phyloP scores from a whole-genome alignment of 2,329 filamentous ascomycete genomes.

The Beauveria medogensis region DNA sequence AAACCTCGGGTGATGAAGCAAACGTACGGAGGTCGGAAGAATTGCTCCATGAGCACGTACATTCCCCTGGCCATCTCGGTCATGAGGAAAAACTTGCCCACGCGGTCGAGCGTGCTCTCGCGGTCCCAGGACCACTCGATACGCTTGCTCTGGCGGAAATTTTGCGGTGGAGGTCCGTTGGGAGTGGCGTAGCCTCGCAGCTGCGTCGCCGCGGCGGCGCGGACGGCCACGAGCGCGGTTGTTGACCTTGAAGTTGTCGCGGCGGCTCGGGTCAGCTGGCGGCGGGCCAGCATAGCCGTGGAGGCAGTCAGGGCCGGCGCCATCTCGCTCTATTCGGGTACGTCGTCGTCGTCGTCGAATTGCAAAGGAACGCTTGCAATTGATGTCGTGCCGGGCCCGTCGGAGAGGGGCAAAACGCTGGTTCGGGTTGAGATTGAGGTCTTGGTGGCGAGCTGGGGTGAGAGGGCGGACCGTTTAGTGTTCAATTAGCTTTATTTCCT shows the following conservation, averaged over 20 bases:
- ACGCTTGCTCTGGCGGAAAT: slow-evolving; percentile 69
- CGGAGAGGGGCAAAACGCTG: neutral
- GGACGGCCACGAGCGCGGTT: slow-evolving; percentile 16
- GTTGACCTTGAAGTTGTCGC: slow-evolving; percentile 9
- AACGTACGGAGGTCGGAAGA: slow-evolving; percentile 93
- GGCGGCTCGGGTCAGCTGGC: slow-evolving; percentile 24
- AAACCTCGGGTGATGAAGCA: neutral
- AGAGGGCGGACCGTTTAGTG: slow-evolving; percentile 8
- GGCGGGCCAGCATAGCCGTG: slow-evolving; percentile 27
- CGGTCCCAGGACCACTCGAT: slow-evolving; percentile 73
- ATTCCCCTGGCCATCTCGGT: slow-evolving; percentile 95
- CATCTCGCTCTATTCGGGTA: slow-evolving; percentile 17
- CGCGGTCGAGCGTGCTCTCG: slow-evolving; percentile 71
- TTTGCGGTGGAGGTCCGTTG: slow-evolving; percentile 66
- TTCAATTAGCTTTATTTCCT: slow-evolving; percentile 10
- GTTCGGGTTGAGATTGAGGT: neutral
- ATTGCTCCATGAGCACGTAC: slow-evolving; percentile 97
- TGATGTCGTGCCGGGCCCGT: slow-evolving; percentile 8
- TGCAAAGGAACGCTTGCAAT: slow-evolving; percentile 5
- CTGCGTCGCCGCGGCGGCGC: slow-evolving; percentile 18
- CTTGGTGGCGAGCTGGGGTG: slow-evolving; percentile 9
- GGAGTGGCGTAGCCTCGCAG: slow-evolving; percentile 55
- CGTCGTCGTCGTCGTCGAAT: neutral
- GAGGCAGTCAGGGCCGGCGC: slow-evolving; percentile 25
- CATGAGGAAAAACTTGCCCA: slow-evolving; percentile 91